These are phyloP conservation scores for Phytopythium delawarense DNA, from an alignment of 352 stramenopile genomes.

Conservation along the genomic window DNA sequence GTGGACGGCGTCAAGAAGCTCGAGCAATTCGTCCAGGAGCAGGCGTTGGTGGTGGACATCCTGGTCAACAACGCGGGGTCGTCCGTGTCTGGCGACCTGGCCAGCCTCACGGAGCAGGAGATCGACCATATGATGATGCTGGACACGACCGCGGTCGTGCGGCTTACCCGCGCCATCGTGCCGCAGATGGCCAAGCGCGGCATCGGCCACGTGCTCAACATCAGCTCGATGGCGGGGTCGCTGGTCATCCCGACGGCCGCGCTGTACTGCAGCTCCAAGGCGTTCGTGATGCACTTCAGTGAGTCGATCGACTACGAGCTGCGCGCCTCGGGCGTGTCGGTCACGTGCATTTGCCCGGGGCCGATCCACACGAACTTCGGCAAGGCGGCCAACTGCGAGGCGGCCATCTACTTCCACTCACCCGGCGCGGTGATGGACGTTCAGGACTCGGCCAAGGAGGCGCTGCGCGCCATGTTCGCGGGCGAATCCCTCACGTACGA, in stretches of 20 bases:
- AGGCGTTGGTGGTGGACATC: constrained; percentile 58
- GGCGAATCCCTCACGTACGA: constrained; percentile 44
- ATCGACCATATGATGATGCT: constrained; percentile 53
- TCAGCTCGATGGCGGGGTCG: constrained; percentile 54
- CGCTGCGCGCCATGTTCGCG: constrained; percentile 58
- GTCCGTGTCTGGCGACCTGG: constrained; percentile 31
- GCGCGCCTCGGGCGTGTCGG: constrained; percentile 44
- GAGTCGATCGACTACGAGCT: constrained; percentile 72
- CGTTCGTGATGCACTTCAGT: constrained; percentile 64
- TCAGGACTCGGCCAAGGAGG: constrained; percentile 37
- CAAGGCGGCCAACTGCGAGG: constrained; percentile 26
- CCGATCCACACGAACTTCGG: constrained; percentile 67
- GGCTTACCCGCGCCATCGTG: constrained; percentile 53
- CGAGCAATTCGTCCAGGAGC: constrained; percentile 29
- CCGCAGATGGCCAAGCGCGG: constrained; percentile 65
- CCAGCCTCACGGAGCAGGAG: constrained; percentile 21
- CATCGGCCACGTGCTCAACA: constrained; percentile 69
- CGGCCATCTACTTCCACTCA: constrained; percentile 45
- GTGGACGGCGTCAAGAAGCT: constrained; percentile 31
- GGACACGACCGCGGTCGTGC: constrained; percentile 46
- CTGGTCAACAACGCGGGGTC: constrained; percentile 74
- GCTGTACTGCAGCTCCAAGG: constrained; percentile 68
- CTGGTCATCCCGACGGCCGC: constrained; percentile 46
- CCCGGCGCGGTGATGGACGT: constrained; percentile 23
- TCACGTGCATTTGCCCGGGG: constrained; percentile 65